Conservation (phyloP, 768 basidiomycete genomes). For the Amanita rubescens region DNA sequence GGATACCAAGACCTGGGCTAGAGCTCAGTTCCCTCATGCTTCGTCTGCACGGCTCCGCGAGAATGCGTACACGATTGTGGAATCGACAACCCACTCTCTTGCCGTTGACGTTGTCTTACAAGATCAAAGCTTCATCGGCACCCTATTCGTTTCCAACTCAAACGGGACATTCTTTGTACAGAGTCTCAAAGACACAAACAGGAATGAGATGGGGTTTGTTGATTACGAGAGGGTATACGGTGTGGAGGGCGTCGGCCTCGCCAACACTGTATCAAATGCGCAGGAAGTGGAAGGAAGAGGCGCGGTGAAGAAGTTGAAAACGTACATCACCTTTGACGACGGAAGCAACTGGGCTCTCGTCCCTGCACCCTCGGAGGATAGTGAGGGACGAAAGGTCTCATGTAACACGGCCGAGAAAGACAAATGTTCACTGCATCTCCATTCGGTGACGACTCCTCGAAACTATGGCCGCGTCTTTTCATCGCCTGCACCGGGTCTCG, state of each 20-base stretch:
- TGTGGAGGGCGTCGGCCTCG: slow-evolving; percentile 84
- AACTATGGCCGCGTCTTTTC: slow-evolving; percentile 95
- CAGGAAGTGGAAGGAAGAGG: slow-evolving; percentile 72
- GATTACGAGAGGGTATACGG: slow-evolving; percentile 89
- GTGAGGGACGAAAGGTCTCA: slow-evolving; percentile 48
- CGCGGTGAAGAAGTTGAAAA: slow-evolving; percentile 66
- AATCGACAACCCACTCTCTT: slow-evolving; percentile 88
- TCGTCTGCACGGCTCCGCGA: slow-evolving; percentile 71
- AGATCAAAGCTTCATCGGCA: slow-evolving; percentile 63
- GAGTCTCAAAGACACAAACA: slow-evolving; percentile 86
- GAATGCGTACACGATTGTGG: slow-evolving; percentile 95
- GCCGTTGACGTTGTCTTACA: slow-evolving; percentile 89
- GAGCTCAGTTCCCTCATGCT: slow-evolving; percentile 90
- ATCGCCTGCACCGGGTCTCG: slow-evolving; percentile 87
- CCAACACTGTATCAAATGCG: slow-evolving; percentile 81
- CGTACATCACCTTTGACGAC: slow-evolving; percentile 87
- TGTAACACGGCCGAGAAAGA: slow-evolving; percentile 55
- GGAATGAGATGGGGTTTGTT: slow-evolving; percentile 82
- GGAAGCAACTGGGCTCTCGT: slow-evolving; percentile 70
- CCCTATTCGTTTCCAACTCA: slow-evolving; percentile 91
- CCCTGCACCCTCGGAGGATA: slow-evolving; percentile 46
- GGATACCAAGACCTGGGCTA: slow-evolving; percentile 79
- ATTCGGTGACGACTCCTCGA: slow-evolving; percentile 88
- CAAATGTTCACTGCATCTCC: slow-evolving; percentile 79
- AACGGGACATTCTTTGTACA: slow-evolving; percentile 95